Evolutionary conservation across 805 yeast species (phyloP).

Genomic region (Nakazawaea ambrosiae): DNA sequence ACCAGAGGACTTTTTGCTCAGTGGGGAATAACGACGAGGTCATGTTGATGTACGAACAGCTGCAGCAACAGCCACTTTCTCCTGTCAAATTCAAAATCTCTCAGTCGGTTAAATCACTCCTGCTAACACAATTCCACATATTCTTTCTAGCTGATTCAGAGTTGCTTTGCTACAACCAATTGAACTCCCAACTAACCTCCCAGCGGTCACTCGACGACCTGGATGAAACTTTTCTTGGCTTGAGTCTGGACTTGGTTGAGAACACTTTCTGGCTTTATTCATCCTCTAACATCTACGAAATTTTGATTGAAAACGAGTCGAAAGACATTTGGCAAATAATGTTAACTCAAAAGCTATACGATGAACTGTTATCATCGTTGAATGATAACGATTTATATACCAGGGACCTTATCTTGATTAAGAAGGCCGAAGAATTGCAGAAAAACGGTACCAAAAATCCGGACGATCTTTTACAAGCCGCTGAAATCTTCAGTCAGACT

Average conservation of each 20-base stretch:
- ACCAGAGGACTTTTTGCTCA: conserved; percentile 1
- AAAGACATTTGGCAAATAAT: conserved; percentile 68
- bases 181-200: conserved; percentile 41
- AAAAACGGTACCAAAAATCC: too few species aligned
- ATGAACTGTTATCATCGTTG: conserved; percentile 51
- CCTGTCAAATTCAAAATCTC: conserved; percentile 1
- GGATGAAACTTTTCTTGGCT: conserved; percentile 34
- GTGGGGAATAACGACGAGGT: neutral
- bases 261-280: conserved; percentile 78
- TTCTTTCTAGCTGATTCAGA: conserved; percentile 36
- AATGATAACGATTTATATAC: conserved; percentile 26
- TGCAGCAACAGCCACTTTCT: too few species aligned
- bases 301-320: conserved; percentile 62
- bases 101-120: conserved; percentile 25
- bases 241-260: conserved; percentile 39
- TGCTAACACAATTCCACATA: conserved; percentile 49
- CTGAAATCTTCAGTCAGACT: conserved; percentile 54
- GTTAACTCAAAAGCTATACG: conserved; percentile 46
- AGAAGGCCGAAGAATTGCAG: conserved; percentile 47
- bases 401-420: conserved; percentile 42
- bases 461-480: conserved; percentile 32
- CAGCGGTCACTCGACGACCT: conserved; percentile 25
- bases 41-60: neutral
- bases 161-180: conserved; percentile 39
- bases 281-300: conserved; percentile 54